Conservation (phyloP, 768 basidiomycete species). For the Melanogaster broomeanus region DNA sequence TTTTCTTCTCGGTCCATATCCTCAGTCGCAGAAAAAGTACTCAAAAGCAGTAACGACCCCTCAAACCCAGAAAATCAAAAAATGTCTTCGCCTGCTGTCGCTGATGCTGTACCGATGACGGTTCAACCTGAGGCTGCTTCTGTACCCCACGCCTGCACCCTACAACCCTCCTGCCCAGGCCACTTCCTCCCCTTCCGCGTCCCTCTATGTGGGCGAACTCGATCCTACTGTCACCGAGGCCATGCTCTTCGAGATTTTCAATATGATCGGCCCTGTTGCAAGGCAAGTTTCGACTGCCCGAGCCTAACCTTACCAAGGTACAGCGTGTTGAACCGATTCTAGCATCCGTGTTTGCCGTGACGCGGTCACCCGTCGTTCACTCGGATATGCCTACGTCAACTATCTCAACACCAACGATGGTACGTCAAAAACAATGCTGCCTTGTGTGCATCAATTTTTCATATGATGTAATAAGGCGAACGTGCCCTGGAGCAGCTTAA, state of each 20-base stretch:
- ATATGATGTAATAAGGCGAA: slow-evolving; percentile 61
- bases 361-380: slow-evolving; percentile 98
- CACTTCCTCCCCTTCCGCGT: slow-evolving; percentile 78
- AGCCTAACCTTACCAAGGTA: background rate
- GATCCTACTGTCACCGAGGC: slow-evolving; percentile 98
- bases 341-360: slow-evolving; percentile 99
- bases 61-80: slow-evolving; percentile 50
- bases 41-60: slow-evolving; percentile 92
- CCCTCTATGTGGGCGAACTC: slow-evolving; percentile 98
- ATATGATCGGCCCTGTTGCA: slow-evolving; percentile 99
- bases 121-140: slow-evolving; percentile 50
- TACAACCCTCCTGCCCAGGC: slow-evolving; percentile 58
- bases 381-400: slow-evolving; percentile 99
- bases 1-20: slow-evolving; percentile 14
- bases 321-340: background rate
- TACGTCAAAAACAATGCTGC: slow-evolving; percentile 35
- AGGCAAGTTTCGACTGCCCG: slow-evolving; percentile 55
- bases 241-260: slow-evolving; percentile 99
- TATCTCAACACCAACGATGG: slow-evolving; percentile 96
- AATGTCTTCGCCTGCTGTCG: slow-evolving; percentile 62
- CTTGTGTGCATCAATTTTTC: background rate
- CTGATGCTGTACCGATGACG: slow-evolving; percentile 55
- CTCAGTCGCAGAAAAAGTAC: slow-evolving; percentile 72
- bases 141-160: slow-evolving; percentile 48
- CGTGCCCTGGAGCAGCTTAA: slow-evolving; percentile 98